Conservation (phyloP, 2,329 filamentous ascomycete genomes). For the Taxawa tesnikishii region DNA sequence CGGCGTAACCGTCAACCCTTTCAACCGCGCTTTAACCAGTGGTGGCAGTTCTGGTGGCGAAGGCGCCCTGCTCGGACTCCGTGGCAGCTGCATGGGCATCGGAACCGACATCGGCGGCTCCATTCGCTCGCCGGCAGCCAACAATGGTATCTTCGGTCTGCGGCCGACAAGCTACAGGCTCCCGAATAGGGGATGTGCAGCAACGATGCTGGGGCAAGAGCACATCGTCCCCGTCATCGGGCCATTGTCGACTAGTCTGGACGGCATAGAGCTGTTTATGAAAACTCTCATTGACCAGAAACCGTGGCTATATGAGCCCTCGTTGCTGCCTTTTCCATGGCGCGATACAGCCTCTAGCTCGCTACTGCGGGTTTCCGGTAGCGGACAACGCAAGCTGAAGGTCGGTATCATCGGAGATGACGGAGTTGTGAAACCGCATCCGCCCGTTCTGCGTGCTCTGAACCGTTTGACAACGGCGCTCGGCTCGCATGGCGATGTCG, state of each 20-base stretch:
- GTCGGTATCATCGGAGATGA: slow-evolving; percentile 56
- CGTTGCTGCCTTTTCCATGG: slow-evolving; percentile 50
- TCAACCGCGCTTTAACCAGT: slow-evolving; percentile 36
- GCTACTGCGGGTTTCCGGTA: slow-evolving; percentile 10
- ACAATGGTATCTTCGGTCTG: slow-evolving; percentile 33
- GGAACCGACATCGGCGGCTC: slow-evolving; percentile 42
- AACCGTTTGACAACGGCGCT: slow-evolving; percentile 32
- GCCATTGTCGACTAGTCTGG: slow-evolving; percentile 40
- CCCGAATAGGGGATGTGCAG: slow-evolving; percentile 27
- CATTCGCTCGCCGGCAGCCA: slow-evolving; percentile 35
- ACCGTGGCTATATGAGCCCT: slow-evolving; percentile 47
- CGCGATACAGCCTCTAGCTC: slow-evolving; percentile 12
- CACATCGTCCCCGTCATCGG: slow-evolving; percentile 39
- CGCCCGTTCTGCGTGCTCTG: slow-evolving; percentile 49
- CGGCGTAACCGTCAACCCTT: slow-evolving; percentile 42
- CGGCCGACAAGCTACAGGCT: slow-evolving; percentile 31
- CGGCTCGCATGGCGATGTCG: slow-evolving; percentile 32
- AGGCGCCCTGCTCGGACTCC: slow-evolving; percentile 40
- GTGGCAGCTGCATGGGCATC: slow-evolving; percentile 41
- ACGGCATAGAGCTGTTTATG: slow-evolving; percentile 42
- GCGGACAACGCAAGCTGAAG: slow-evolving; percentile 29
- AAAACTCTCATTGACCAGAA: slow-evolving; percentile 36
- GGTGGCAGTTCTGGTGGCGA: slow-evolving; percentile 47
- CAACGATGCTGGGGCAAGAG: slow-evolving; percentile 33
- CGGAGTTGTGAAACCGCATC: slow-evolving; percentile 51